phyloP scores from a whole-genome alignment of 2,329 filamentous ascomycete species.

The Pseudogymnoascus sp. region DNA sequence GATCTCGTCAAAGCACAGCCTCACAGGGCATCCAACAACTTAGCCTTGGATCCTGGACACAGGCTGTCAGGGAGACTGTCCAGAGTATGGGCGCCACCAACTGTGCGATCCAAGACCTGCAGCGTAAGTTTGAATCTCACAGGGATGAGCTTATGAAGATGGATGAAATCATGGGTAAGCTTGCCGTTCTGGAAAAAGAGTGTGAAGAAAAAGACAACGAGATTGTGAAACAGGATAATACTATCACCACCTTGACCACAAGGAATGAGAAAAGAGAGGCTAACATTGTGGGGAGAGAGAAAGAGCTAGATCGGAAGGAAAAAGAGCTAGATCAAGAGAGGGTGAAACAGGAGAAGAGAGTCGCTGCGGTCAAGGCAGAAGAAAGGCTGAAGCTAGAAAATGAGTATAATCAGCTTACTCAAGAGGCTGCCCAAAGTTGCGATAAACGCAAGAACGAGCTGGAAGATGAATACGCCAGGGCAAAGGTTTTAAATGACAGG shows the following conservation, averaged over 20 bases:
- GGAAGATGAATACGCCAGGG: background rate
- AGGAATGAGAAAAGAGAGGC: constrained; percentile 9
- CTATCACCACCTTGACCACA: constrained; percentile 10
- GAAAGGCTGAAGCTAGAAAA: background rate
- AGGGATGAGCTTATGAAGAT: constrained; percentile 11
- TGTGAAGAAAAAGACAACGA: constrained; percentile 10
- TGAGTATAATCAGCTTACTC: background rate
- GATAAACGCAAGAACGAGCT: background rate
- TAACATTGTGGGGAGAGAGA: background rate
- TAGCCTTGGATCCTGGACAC: constrained; percentile 11
- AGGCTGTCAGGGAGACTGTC: constrained; percentile 13
- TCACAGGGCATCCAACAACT: constrained; percentile 6
- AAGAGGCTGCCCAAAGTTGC: background rate
- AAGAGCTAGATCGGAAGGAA: constrained; percentile 5
- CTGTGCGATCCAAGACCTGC: constrained; percentile 10
- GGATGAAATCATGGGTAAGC: constrained; percentile 10
- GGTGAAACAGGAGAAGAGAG: constrained; percentile 12
- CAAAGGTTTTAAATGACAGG: background rate
- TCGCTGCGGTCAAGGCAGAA: background rate
- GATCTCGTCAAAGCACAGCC: constrained; percentile 10
- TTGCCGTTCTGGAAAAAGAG: constrained; percentile 10
- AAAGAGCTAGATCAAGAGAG: constrained; percentile 14
- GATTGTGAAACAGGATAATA: constrained; percentile 10
- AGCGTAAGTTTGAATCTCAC: constrained; percentile 9
- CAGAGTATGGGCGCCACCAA: constrained; percentile 11